These are phyloP conservation scores for Aspergillus nomiae DNA, from an alignment of 2,329 filamentous ascomycete species.

Conservation along the genomic window DNA sequence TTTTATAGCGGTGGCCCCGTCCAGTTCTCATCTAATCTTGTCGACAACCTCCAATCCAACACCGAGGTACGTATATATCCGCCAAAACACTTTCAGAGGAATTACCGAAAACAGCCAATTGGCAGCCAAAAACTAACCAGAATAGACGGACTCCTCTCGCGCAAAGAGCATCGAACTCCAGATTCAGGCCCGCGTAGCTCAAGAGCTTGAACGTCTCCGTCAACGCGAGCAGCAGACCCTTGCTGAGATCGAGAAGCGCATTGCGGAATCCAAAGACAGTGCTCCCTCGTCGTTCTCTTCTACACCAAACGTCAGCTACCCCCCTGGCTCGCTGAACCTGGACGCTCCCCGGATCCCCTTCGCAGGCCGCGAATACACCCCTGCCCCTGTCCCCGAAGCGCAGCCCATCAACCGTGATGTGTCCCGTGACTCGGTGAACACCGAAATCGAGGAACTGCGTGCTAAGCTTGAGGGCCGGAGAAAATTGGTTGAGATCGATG, in stretches of 20 bases:
- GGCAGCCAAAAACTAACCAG: conserved; percentile 1
- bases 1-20: conserved; percentile 55
- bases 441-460: conserved; percentile 60
- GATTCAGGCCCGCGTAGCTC: conserved; percentile 81
- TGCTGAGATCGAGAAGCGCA: conserved; percentile 66
- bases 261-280: conserved; percentile 43
- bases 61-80: conserved; percentile 67
- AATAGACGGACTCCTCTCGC: conserved; percentile 83
- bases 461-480: conserved; percentile 63
- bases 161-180: conserved; percentile 81
- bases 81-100: background rate
- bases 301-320: conserved; percentile 23
- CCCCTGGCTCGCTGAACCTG: conserved; percentile 37
- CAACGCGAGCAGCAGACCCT: conserved; percentile 70
- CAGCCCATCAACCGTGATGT: conserved; percentile 45
- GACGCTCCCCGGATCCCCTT: conserved; percentile 48
- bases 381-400: conserved; percentile 22
- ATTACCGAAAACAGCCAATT: background rate
- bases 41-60: conserved; percentile 80
- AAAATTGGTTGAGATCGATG: conserved; percentile 65
- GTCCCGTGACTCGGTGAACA: conserved; percentile 55
- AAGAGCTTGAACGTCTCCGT: conserved; percentile 80
- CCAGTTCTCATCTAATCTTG: conserved; percentile 76
- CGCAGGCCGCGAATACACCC: conserved; percentile 40
- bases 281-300: conserved; percentile 26